Evolutionary conservation across 192 early-diverging fungal species (phyloP), one percentile per base, ranked within the genome.

Genomic region (Backusella tuberculispora): DNA sequence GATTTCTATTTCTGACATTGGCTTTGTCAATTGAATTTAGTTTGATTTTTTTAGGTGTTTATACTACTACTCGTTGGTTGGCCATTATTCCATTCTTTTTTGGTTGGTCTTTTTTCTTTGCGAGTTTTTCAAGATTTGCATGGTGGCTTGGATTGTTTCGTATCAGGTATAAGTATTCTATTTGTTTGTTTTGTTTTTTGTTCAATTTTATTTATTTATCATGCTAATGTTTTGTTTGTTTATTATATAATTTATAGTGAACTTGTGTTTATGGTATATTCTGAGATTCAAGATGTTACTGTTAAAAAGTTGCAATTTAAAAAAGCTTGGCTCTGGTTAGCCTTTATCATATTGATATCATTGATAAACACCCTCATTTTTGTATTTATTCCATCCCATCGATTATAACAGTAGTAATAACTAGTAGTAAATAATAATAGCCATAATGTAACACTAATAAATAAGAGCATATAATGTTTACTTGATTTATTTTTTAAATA

Each of bases 21-120:
- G 81, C 79, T 17, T 76, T 83, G 10, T 63, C 79, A 0, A 60
- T 85, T 34, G 82, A 81, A 15, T 67, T 85, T 42, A 74, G 66
- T 41, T 74, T 81, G 46, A 80, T 85, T 10, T 81, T 85, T 42
- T 50, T 74, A 46, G 77, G 69, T 47, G 26, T 13, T 12, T 69
- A 74, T 19, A 41, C 45, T 19, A 41, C 45, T 7, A 44, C 78
- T 21, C 37, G 80, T 17, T 85, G 81, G 82, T 72, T 74, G 5
- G 66, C 81, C n/a, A n/a, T 81, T 12, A 43, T 76, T 47, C 72
- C 80, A 13, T 85, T 80, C 68, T 46, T 81, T 37, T 42, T 72
- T 24, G 80, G 84, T 5, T 85, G 79, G 76, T 63, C 78, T 8
- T 46, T 50, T 10, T 29, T 85, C 10, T 65, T 83, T 40, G 70